Percentiles rank a stretch among this genome's conserved stretches.
These are phyloP conservation scores for Populus pruinosa DNA, from an alignment of 345 rosid species.

Conservation along the genomic window DNA sequence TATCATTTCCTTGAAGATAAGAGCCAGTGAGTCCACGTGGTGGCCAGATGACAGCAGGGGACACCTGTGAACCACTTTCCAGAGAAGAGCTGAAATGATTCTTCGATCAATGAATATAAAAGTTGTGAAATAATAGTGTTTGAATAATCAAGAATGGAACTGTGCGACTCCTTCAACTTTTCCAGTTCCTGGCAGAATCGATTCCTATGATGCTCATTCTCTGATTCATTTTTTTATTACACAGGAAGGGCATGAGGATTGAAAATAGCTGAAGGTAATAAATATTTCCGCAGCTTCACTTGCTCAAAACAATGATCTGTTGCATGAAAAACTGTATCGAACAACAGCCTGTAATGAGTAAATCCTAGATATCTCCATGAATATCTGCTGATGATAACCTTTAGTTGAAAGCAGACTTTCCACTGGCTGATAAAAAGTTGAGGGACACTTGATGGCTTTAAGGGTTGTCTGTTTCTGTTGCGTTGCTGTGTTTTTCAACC, in stretches of 20 bases:
- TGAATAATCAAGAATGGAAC: not conserved
- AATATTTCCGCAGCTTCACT: not conserved
- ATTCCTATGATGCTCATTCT: not conserved
- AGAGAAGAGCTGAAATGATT: not conserved
- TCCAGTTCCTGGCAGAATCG: not conserved
- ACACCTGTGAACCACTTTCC: not conserved
- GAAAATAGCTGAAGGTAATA: not conserved
- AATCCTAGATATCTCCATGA: not conserved
- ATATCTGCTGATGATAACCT: not conserved
- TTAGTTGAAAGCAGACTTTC: not conserved
- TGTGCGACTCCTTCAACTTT: not conserved
- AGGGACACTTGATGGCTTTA: not conserved
- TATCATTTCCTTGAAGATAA: not conserved
- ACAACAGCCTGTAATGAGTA: not conserved
- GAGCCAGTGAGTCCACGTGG: not conserved
- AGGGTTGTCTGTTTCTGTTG: too few species aligned
- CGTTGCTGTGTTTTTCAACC: too few species aligned
- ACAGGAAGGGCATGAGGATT: not conserved
- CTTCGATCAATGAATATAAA: not conserved
- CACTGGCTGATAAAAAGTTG: not conserved
- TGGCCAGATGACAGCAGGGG: not conserved
- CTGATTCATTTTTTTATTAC: not conserved
- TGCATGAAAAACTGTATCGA: not conserved
- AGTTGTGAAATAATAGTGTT: not conserved
- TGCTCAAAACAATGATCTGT: not conserved